These are phyloP conservation scores for Rhynchospora tenuis DNA, from an alignment of 176 grass and related monocot species.

Conservation along the genomic window DNA sequence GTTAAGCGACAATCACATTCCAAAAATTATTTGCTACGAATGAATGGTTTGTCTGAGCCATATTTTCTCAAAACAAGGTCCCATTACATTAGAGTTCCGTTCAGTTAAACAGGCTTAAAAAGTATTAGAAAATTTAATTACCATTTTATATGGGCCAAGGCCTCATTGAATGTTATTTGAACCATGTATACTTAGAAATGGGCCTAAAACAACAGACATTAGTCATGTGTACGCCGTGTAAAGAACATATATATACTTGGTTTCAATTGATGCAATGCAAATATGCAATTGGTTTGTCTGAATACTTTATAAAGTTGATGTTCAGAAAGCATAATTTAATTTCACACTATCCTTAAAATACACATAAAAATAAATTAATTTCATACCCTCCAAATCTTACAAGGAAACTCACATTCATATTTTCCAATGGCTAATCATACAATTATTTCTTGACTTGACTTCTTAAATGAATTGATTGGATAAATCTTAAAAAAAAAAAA, in stretches of 20 bases:
- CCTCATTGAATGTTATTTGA: too few species aligned
- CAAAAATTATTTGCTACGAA: not conserved
- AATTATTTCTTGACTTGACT: not conserved
- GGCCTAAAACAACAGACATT: not conserved
- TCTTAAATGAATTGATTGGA: constrained; percentile 18
- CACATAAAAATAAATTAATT: not conserved
- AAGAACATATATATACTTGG: not conserved
- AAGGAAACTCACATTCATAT: not conserved
- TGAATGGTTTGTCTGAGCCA: not conserved
- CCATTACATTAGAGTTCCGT: not conserved
- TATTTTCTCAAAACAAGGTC: not conserved
- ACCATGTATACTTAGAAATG: not conserved
- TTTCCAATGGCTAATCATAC: not conserved
- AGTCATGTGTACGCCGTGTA: too few species aligned
- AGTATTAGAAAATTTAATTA: too few species aligned
- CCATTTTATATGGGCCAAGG: too few species aligned
- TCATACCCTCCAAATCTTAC: not conserved
- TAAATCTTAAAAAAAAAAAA: not conserved
- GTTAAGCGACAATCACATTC: too few species aligned
- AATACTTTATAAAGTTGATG: not conserved
- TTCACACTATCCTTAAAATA: not conserved
- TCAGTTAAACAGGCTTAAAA: not conserved
- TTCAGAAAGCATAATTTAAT: not conserved
- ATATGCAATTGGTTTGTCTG: not conserved
- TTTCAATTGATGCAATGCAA: too few species aligned